Evolutionary conservation across 805 yeast genomes (phyloP).

Genomic region (Zygoascus bituminiphila): DNA sequence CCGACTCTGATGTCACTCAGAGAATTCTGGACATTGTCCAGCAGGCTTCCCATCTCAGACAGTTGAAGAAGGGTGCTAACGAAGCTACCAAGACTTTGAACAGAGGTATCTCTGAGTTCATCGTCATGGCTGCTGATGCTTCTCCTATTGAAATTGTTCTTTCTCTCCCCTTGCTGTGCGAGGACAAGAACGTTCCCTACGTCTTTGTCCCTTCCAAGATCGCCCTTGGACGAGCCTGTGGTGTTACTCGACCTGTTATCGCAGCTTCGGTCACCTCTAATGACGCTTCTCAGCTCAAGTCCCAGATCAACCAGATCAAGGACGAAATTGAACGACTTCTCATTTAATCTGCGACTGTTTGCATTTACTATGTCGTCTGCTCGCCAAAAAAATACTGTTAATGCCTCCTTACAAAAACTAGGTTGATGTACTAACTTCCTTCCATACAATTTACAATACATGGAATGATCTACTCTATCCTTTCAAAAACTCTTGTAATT

Average conservation of each 20-base stretch:
- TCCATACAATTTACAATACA: too few species aligned
- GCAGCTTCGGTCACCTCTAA: conserved; percentile 98
- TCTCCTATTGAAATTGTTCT: conserved; percentile 97
- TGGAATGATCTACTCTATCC: too few species aligned
- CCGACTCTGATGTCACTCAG: conserved; percentile 91
- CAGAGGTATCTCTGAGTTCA: conserved; percentile 99
- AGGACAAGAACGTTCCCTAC: conserved; percentile 98
- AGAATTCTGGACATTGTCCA: conserved; percentile 96
- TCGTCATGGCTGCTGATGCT: conserved; percentile 99
- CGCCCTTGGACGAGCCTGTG: conserved; percentile 99
- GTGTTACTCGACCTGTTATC: conserved; percentile 98
- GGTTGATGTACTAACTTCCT: too few species aligned
- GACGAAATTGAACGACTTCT: conserved; percentile 97
- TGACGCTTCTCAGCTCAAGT: conserved; percentile 96
- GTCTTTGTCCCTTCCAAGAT: conserved; percentile 98
- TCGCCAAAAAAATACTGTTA: too few species aligned
- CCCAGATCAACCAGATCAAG: conserved; percentile 94
- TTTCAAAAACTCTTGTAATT: background rate
- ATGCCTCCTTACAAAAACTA: too few species aligned
- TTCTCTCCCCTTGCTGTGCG: conserved; percentile 95
- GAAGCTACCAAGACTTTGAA: conserved; percentile 98
- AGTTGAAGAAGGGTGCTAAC: conserved; percentile 98
- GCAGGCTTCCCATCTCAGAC: conserved; percentile 96
- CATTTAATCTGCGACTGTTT: conserved; percentile 42
- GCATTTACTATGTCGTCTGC: too few species aligned